Percentiles rank a stretch among this genome's conserved stretches.
These are phyloP conservation scores for Trichocomaceae sp. DNA, from an alignment of 2,329 filamentous ascomycete genomes.

Conservation along the genomic window DNA sequence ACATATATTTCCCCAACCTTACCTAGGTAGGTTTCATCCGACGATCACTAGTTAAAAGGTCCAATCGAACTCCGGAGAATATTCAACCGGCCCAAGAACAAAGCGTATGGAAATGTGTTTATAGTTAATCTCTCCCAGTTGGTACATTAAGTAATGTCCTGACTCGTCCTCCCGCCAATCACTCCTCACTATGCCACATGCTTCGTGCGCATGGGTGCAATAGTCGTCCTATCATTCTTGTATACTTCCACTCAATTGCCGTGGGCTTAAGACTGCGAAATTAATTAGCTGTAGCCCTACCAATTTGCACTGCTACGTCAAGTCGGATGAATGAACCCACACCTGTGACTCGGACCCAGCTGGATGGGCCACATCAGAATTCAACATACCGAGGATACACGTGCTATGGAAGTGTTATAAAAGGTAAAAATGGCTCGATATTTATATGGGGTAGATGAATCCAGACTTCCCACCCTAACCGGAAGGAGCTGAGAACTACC, in stretches of 20 bases:
- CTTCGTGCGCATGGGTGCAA: neutral
- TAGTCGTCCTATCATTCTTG: neutral
- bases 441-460: neutral
- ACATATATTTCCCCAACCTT: no score
- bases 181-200: neutral
- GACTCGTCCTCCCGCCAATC: neutral
- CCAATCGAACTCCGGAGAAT: neutral
- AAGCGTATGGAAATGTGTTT: neutral
- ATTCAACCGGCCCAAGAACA: neutral
- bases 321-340: neutral
- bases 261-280: neutral
- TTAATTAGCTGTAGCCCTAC: neutral
- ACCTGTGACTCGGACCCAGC: neutral
- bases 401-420: neutral
- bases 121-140: neutral
- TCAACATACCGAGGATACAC: conserved; percentile 2
- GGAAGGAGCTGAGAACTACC: neutral
- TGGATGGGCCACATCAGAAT: neutral
- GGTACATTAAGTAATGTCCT: neutral
- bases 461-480: neutral
- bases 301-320: neutral
- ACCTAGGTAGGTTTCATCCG: no score
- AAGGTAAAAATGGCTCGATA: neutral
- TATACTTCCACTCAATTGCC: neutral
- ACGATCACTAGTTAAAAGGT: neutral